A percentile compares a stretch with the other conserved stretches of the same genome.
Conservation (phyloP, 331 rosid genomes). For the Quercus lobata region DNA sequence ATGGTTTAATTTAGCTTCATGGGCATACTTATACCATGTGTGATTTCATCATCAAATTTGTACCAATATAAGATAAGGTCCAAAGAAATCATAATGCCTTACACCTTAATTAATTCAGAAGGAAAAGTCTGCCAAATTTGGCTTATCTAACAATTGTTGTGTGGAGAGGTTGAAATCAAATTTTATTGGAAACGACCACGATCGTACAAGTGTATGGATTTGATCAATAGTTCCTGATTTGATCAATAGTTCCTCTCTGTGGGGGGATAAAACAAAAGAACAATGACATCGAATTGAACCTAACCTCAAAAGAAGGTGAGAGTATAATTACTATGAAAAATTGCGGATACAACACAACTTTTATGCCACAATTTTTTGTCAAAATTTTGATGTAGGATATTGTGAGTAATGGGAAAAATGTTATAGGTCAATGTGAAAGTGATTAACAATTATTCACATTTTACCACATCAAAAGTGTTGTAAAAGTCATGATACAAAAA, state of each 20-base stretch:
- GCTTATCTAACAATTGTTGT: background rate
- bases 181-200: background rate
- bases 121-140: background rate
- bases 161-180: background rate
- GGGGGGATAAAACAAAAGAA: background rate
- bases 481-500: too few species aligned
- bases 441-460: too few species aligned
- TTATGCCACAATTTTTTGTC: too few species aligned
- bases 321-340: background rate
- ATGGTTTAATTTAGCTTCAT: background rate
- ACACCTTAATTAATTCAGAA: background rate
- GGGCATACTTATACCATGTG: background rate
- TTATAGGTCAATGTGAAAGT: accelerated
- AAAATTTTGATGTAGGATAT: too few species aligned
- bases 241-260: background rate
- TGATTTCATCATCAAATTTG: background rate
- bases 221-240: background rate
- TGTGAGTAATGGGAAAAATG: too few species aligned
- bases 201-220: background rate
- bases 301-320: background rate
- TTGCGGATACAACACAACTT: background rate
- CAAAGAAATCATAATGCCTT: background rate
- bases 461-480: accelerated
- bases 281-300: background rate
- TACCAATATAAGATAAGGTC: background rate